Percentiles rank a stretch among this genome's conserved stretches.
phyloP scores from a whole-genome alignment of 116 monocot species.

The Papilionanthe hybrid region DNA sequence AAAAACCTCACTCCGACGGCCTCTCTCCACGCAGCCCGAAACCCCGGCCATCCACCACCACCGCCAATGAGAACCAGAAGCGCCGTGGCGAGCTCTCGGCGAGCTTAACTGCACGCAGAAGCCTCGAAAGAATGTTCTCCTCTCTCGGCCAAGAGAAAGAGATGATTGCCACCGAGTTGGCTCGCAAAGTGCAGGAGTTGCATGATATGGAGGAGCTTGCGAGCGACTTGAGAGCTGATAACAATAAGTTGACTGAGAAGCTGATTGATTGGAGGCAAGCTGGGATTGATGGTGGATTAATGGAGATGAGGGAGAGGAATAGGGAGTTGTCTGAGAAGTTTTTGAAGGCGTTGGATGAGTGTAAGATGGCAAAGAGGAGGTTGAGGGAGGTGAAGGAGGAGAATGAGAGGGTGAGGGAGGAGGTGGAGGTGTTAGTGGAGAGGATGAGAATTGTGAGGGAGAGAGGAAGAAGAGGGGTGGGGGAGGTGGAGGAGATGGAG shows the following conservation, averaged over 20 bases:
- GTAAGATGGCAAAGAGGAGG: slow-evolving; percentile 32
- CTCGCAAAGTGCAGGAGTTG: slow-evolving; percentile 28
- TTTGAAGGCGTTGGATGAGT: slow-evolving; percentile 32
- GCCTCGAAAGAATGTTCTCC: slow-evolving; percentile 56
- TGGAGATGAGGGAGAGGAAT: slow-evolving; percentile 6
- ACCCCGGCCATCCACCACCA: too few species aligned
- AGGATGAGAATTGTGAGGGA: slow-evolving; percentile 6
- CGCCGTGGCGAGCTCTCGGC: slow-evolving; percentile 42
- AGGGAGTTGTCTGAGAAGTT: slow-evolving; percentile 43
- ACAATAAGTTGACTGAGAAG: slow-evolving; percentile 48
- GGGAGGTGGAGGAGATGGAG: background rate
- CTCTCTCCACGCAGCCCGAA: background rate
- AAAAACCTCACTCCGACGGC: too few species aligned
- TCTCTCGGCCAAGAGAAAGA: slow-evolving; percentile 50
- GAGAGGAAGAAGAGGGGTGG: slow-evolving; percentile 3
- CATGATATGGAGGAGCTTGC: slow-evolving; percentile 36
- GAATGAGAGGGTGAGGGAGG: slow-evolving; percentile 11
- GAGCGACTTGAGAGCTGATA: slow-evolving; percentile 38
- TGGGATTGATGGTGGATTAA: background rate
- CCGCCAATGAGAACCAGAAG: slow-evolving; percentile 39
- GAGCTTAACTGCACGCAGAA: slow-evolving; percentile 36
- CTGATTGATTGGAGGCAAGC: slow-evolving; percentile 16
- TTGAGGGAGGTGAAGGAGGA: slow-evolving; percentile 37
- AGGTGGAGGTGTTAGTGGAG: slow-evolving; percentile 10
- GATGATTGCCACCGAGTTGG: slow-evolving; percentile 44